A percentile compares a stretch with the other conserved stretches of the same genome.
Conservation (phyloP, 257 asterid genomes). For the Eucommia ulmoides region DNA sequence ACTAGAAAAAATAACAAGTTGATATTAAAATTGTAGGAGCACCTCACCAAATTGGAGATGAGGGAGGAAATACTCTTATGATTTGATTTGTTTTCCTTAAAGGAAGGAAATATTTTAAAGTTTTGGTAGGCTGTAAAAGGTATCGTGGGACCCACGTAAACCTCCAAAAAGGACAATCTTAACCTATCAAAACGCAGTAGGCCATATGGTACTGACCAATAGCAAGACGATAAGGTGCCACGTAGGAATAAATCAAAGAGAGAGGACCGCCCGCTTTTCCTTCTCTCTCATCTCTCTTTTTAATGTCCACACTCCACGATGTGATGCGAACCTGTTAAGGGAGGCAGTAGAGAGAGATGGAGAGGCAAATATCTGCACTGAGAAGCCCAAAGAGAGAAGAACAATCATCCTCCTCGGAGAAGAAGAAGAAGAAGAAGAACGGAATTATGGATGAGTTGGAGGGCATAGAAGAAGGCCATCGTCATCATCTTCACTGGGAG, state of each 20-base stretch:
- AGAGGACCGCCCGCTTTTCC: neutral
- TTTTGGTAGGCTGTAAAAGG: too few relatives aligned
- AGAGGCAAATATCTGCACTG: neutral
- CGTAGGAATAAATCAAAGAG: neutral
- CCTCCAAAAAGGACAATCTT: too few relatives aligned
- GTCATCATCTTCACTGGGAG: neutral
- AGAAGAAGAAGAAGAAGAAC: neutral
- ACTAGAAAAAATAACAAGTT: too few relatives aligned
- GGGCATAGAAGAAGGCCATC: neutral
- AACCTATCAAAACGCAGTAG: neutral
- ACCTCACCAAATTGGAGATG: too few relatives aligned
- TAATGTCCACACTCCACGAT: neutral
- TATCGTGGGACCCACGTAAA: too few relatives aligned
- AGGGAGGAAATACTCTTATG: too few relatives aligned
- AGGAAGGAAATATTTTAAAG: too few relatives aligned
- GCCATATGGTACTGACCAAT: slow-evolving; percentile 3
- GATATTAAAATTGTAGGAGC: too few relatives aligned
- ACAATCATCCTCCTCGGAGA: too few relatives aligned
- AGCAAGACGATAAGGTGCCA: slow-evolving; percentile 8
- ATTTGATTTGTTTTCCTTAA: too few relatives aligned
- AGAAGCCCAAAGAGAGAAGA: slow-evolving; percentile 4
- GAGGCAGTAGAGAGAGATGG: neutral
- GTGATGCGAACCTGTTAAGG: neutral
- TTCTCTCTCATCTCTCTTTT: neutral
- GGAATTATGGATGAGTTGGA: neutral